A percentile compares a stretch with the other conserved stretches of the same genome.
These are phyloP conservation scores for Cetradonia linearis DNA, from an alignment of 495 filamentous ascomycete genomes.

Conservation along the genomic window DNA sequence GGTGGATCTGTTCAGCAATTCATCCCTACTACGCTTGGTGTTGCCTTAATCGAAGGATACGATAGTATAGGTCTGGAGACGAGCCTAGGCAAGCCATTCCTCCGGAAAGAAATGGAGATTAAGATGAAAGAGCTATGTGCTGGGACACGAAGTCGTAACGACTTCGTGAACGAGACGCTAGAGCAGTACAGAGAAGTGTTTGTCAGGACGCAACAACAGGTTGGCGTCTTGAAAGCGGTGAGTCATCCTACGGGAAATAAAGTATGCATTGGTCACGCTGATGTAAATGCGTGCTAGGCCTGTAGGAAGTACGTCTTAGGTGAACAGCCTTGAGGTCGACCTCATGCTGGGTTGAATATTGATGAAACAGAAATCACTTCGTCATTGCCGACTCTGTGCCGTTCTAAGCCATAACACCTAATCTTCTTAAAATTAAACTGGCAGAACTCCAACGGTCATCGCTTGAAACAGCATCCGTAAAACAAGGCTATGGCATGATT, in stretches of 20 bases:
- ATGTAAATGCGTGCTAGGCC: conserved; percentile 23
- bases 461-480: not conserved
- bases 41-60: conserved; percentile 87
- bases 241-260: conserved; percentile 25
- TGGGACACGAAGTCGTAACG: conserved; percentile 60
- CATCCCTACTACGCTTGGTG: conserved; percentile 79
- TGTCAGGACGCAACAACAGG: conserved; percentile 59
- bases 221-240: conserved; percentile 65
- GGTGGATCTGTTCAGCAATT: conserved; percentile 64
- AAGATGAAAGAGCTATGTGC: conserved; percentile 93
- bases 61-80: conserved; percentile 83
- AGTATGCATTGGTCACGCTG: not conserved
- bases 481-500: not conserved
- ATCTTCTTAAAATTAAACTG: not conserved
- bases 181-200: conserved; percentile 80
- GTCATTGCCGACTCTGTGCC: not conserved
- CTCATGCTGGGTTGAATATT: not conserved
- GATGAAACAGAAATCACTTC: no score
- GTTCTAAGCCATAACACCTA: not conserved
- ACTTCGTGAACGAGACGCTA: conserved; percentile 69
- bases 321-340: conserved; percentile 15
- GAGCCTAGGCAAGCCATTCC: conserved; percentile 89
- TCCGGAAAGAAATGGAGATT: conserved; percentile 94
- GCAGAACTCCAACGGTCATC: not conserved
- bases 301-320: conserved; percentile 42